These are phyloP conservation scores for Colletotrichum sp. DNA, from an alignment of 2,329 filamentous ascomycete genomes.

Conservation along the genomic window DNA sequence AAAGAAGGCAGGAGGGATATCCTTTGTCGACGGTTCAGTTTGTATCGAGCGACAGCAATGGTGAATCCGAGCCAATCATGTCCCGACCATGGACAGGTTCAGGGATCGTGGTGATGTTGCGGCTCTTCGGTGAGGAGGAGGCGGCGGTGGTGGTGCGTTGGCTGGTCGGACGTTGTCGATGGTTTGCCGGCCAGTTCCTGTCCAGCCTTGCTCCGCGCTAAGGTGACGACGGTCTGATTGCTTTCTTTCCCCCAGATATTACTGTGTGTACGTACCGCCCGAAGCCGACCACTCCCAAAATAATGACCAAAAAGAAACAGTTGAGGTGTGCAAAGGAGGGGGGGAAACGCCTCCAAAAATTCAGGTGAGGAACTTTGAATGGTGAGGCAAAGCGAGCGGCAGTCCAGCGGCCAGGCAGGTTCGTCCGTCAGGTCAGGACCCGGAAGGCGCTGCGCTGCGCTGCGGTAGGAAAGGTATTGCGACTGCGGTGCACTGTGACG, in stretches of 20 bases:
- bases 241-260: background rate
- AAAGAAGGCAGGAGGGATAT: background rate
- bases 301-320: background rate
- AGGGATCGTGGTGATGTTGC: background rate
- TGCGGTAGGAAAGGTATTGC: background rate
- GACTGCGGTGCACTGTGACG: background rate
- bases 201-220: background rate
- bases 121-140: conserved; percentile 10
- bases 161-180: background rate
- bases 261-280: background rate
- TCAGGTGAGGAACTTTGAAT: background rate
- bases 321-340: background rate
- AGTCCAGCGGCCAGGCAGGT: background rate
- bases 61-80: conserved; percentile 1
- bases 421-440: background rate
- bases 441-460: background rate
- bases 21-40: background rate
- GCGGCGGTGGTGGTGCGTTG: background rate
- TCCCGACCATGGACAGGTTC: background rate
- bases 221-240: background rate
- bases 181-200: background rate
- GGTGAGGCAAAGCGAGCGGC: background rate
- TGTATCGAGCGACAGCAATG: background rate
- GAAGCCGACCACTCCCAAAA: background rate
- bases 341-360: background rate